Evolutionary conservation across 2,329 filamentous ascomycete genomes (phyloP).

Genomic region (Arthroderma sp.): DNA sequence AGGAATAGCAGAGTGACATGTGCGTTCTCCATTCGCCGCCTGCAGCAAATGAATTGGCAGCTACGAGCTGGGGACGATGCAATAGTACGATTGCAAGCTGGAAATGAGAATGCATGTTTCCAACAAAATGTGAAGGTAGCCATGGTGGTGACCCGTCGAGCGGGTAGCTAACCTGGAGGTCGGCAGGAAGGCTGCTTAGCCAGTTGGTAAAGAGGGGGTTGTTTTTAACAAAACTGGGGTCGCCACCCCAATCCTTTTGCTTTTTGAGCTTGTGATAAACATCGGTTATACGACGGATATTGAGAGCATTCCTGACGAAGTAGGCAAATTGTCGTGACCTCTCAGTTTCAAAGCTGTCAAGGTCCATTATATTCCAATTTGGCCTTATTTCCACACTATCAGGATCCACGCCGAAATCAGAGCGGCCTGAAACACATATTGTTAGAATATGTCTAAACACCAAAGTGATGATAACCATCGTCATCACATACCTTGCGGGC

Average conservation of each 20-base stretch:
- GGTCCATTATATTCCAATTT: constrained; percentile 48
- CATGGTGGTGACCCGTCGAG: constrained; percentile 67
- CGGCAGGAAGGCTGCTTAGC: constrained; percentile 61
- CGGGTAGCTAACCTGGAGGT: constrained; percentile 66
- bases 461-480: neutral
- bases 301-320: constrained; percentile 62
- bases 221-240: constrained; percentile 68
- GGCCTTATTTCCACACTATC: constrained; percentile 65
- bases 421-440: constrained; percentile 44
- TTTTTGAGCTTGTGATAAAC: constrained; percentile 62
- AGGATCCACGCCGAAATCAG: constrained; percentile 61
- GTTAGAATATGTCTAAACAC: neutral
- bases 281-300: constrained; percentile 63
- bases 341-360: constrained; percentile 62
- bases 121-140: constrained; percentile 75
- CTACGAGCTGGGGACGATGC: constrained; percentile 70
- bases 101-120: constrained; percentile 81
- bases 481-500: constrained; percentile 60
- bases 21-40: constrained; percentile 76
- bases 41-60: constrained; percentile 55
- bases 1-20: constrained; percentile 72
- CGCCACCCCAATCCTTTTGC: constrained; percentile 71
- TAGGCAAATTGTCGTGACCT: constrained; percentile 76
- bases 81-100: constrained; percentile 75
- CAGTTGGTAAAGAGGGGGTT: constrained; percentile 66